A percentile compares a stretch with the other conserved stretches of the same genome.
phyloP scores from a whole-genome alignment of 2,329 filamentous ascomycete genomes.

The Lasiodiplodia citricola region DNA sequence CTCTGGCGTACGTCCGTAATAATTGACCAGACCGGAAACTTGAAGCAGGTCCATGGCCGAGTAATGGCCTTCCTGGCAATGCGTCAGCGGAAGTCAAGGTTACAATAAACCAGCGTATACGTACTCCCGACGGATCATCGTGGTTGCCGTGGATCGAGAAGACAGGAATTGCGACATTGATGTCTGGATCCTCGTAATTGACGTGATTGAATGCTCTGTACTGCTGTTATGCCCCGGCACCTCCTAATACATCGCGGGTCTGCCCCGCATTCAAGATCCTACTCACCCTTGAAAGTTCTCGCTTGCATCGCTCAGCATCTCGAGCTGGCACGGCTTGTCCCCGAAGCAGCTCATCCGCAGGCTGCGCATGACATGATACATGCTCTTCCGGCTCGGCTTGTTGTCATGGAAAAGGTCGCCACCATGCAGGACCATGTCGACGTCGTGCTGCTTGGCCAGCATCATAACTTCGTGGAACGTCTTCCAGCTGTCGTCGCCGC shows the following conservation, averaged over 20 bases:
- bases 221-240: background rate
- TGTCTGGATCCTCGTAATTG: conserved; percentile 97
- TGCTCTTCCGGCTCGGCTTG: conserved; percentile 90
- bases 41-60: conserved; percentile 92
- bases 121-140: conserved; percentile 86
- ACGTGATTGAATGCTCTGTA: conserved; percentile 80
- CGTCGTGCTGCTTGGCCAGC: conserved; percentile 82
- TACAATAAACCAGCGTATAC: conserved; percentile 17
- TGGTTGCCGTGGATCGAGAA: conserved; percentile 99
- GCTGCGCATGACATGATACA: conserved; percentile 97
- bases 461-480: conserved; percentile 96
- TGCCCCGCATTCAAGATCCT: background rate
- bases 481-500: conserved; percentile 97
- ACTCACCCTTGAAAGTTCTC: conserved; percentile 79
- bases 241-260: background rate
- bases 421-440: conserved; percentile 95
- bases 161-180: conserved; percentile 95
- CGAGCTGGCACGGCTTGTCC: conserved; percentile 92
- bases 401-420: conserved; percentile 98
- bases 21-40: conserved; percentile 90
- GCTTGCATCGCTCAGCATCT: conserved; percentile 91
- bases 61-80: conserved; percentile 73
- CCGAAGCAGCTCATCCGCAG: conserved; percentile 92
- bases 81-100: conserved; percentile 27
- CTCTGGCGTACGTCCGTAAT: conserved; percentile 90